Percentiles rank a stretch among this genome's conserved stretches.
These are phyloP conservation scores for Tolypocladium ophioglossoides DNA, from an alignment of 2,329 filamentous ascomycete species.

Conservation along the genomic window DNA sequence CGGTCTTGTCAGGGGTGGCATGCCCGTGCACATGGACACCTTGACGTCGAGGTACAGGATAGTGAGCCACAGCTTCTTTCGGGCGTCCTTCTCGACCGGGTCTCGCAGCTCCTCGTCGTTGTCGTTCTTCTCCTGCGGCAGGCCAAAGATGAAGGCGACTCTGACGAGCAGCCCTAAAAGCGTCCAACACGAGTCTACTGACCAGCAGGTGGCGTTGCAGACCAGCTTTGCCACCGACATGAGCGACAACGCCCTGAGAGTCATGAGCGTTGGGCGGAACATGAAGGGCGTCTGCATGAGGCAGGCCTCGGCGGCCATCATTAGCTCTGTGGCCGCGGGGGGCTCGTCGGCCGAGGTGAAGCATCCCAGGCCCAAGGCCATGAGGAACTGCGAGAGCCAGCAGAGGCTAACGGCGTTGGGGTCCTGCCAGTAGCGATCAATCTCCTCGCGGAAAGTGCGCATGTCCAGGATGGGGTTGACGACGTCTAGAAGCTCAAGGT, in stretches of 20 bases:
- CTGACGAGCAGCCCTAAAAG: slow-evolving; percentile 22
- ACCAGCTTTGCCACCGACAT: slow-evolving; percentile 25
- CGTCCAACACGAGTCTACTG: slow-evolving; percentile 24
- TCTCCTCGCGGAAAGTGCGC: slow-evolving; percentile 15
- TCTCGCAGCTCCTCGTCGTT: slow-evolving; percentile 12
- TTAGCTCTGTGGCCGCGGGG: slow-evolving; percentile 20
- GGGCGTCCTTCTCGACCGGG: slow-evolving; percentile 14
- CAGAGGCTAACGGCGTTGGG: slow-evolving; percentile 16
- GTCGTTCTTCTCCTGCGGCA: slow-evolving; percentile 19
- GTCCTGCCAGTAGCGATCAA: slow-evolving; percentile 21
- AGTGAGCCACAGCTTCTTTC: slow-evolving; percentile 22
- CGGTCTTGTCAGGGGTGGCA: slow-evolving; percentile 21
- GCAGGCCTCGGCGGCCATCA: slow-evolving; percentile 26
- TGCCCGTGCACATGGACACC: slow-evolving; percentile 22
- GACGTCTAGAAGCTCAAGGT: slow-evolving; percentile 20
- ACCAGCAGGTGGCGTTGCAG: slow-evolving; percentile 26
- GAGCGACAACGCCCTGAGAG: slow-evolving; percentile 18
- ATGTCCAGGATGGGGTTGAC: slow-evolving; percentile 24
- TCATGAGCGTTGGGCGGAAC: slow-evolving; percentile 23
- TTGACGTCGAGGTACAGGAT: slow-evolving; percentile 25
- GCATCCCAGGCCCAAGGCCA: slow-evolving; percentile 23
- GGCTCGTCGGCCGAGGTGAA: slow-evolving; percentile 20
- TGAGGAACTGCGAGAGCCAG: slow-evolving; percentile 23
- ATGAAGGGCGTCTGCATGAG: slow-evolving; percentile 27
- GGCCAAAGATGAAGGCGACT: slow-evolving; percentile 21